phyloP scores from a whole-genome alignment of 148 eudicot genomes.

The Silene conica region DNA sequence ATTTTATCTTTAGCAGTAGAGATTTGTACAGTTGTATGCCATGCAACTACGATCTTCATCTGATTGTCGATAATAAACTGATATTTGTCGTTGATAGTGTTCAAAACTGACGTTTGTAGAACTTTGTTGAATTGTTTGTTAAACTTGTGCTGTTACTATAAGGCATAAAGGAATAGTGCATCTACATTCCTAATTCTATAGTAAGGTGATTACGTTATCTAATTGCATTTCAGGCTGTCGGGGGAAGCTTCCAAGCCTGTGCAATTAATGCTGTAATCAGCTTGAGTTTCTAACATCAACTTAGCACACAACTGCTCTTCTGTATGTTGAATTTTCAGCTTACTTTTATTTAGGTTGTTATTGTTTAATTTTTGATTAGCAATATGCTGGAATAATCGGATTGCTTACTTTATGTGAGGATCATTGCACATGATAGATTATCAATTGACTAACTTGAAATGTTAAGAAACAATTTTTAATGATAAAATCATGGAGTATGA shows the following conservation, averaged over 20 bases:
- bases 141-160: no score
- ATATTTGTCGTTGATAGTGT: no score
- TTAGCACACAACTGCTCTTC: constrained; percentile 13
- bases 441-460: not conserved
- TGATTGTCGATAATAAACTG: no score
- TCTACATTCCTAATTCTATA: constrained; percentile 9
- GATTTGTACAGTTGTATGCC: no score
- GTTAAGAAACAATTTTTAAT: not conserved
- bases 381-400: constrained; percentile 4
- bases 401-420: not conserved
- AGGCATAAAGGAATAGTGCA: constrained; percentile 16
- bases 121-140: no score
- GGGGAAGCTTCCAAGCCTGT: constrained; percentile 17
- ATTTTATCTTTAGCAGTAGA: no score
- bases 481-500: no score
- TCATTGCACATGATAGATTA: no score
- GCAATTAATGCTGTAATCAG: constrained; percentile 1
- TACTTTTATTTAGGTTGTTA: not conserved
- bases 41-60: no score
- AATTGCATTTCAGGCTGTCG: constrained; percentile 19
- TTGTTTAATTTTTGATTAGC: not conserved
- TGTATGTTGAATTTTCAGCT: constrained; percentile 1
- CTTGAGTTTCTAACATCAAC: constrained; percentile 6
- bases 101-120: no score
- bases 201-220: not conserved